These are phyloP conservation scores for Ambrosia hybrid DNA, from an alignment of 140 eudicot species.

Conservation along the genomic window DNA sequence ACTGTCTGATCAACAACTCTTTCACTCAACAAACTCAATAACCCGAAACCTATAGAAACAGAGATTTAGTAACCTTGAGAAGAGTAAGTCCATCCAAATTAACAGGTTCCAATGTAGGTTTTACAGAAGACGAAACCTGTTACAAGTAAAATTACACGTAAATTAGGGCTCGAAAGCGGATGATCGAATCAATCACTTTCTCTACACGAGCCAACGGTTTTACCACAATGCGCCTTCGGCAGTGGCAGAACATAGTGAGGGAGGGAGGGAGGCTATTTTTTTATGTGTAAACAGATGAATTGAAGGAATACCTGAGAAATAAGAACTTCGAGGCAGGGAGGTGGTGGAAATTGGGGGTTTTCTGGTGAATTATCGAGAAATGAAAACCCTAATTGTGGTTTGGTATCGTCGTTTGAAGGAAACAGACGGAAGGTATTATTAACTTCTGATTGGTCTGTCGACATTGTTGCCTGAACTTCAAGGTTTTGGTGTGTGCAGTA, in stretches of 20 bases:
- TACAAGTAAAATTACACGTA: not conserved
- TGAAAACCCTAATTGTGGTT: constrained; percentile 47
- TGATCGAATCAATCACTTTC: no score
- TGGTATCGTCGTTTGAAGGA: constrained; percentile 46
- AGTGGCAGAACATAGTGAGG: no score
- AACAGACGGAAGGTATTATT: constrained; percentile 56
- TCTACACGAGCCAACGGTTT: no score
- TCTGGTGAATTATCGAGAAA: constrained; percentile 51
- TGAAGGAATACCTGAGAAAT: constrained; percentile 65
- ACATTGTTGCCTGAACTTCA: no score
- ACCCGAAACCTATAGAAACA: not conserved
- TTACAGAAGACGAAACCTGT: constrained; percentile 59
- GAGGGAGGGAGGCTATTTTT: no score
- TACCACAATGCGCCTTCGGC: no score
- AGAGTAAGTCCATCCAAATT: constrained; percentile 68
- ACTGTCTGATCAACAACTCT: no score
- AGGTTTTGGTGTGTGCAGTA: no score
- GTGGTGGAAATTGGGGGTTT: constrained; percentile 40
- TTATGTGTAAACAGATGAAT: no score
- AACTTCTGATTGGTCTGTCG: no score
- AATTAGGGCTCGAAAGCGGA: not conserved
- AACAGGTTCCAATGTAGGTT: constrained; percentile 66
- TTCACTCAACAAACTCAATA: not conserved
- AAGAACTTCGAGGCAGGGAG: constrained; percentile 79
- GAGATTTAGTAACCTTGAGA: constrained; percentile 57